Percentiles rank a stretch among this genome's conserved stretches.
Conservation (phyloP, 23 red algal genomes). For the Gracilaria gracilis region DNA sequence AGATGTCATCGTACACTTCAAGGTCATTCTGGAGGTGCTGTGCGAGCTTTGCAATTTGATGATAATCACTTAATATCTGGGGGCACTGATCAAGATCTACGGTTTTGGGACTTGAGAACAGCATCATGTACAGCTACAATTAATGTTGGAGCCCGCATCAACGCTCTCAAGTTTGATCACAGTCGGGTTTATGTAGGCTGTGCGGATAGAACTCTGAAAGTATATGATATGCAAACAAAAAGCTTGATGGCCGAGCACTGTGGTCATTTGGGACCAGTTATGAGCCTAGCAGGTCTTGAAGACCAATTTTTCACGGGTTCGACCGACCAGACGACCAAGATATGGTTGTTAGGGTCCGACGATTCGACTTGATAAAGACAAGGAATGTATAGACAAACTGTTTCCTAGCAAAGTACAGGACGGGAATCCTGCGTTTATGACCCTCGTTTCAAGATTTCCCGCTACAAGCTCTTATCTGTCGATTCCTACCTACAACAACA, state of each 20-base stretch:
- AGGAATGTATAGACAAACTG: conserved; percentile 1
- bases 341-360: conserved; percentile 42
- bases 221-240: conserved; percentile 46
- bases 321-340: conserved; percentile 67
- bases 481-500: conserved; percentile 40
- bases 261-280: conserved; percentile 67
- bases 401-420: conserved; percentile 47
- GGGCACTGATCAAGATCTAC: conserved; percentile 66
- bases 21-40: conserved; percentile 72
- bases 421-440: conserved; percentile 36
- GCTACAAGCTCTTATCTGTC: conserved; percentile 36
- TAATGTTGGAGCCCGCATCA: conserved; percentile 65
- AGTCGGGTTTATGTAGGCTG: conserved; percentile 64
- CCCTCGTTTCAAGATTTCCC: conserved; percentile 39
- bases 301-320: conserved; percentile 77
- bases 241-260: conserved; percentile 65
- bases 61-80: conserved; percentile 71
- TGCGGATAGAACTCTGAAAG: conserved; percentile 60
- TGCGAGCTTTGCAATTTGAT: conserved; percentile 73
- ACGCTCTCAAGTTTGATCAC: conserved; percentile 66
- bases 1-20: conserved; percentile 82
- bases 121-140: conserved; percentile 55
- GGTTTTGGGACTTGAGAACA: conserved; percentile 78
- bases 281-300: conserved; percentile 50
- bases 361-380: conserved; percentile 20